Base-by-base conservation (phyloP, 2,329 filamentous ascomycete genomes). In the Verticillium longisporum region DNA sequence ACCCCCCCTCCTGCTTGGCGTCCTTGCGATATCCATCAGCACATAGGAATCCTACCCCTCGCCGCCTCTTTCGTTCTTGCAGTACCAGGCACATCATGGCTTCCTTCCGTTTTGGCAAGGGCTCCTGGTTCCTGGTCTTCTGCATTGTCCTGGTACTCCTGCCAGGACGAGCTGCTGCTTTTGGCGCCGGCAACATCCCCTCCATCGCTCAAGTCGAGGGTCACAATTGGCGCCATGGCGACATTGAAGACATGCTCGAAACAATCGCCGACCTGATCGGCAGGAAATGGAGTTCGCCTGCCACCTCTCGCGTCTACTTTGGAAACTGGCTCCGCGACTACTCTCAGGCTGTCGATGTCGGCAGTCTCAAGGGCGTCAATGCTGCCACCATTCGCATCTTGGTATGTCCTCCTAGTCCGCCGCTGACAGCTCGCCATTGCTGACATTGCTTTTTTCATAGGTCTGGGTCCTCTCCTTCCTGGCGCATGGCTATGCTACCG, bases 391-490 rank as follows among this genome's bases (percentile, higher is more conserved):
- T 95, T 67, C 83, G 91, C 54, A 85, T 94, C 62, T 76, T 95
- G 41, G 88, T 83, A 71, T 61, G 74, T 31, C 31, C 53, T 56
- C 57, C 61, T 34, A 21, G 15, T 13, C 14, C n/a, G 38, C 14
- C 14, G n/a, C 15, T 4, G 15, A n/a, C 3, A 6, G 14, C 14
- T 45, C n/a, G 13, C 38, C 9, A 26, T 13, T 34, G 55, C 65
- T 69, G 33, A 68, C 55, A 15, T 15, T 6, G 13, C 10, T 6
- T 10, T 34, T 59, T 9, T 34, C 7, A 34, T 60, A 83, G 80
- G 80, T 93, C 63, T 92, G 90, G 89, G 85, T 94, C 54, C 81
- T 95, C 32, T 91, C 89, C 1, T 94, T 94, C 74, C 81, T 94
- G 74, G 86, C 87, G 41, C 91, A 92, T 73, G 91, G 91, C 38